Percentiles rank a stretch among this genome's conserved stretches.
Evolutionary conservation across 2,329 filamentous ascomycete species (phyloP).

Genomic region (Botrytis squamosa): DNA sequence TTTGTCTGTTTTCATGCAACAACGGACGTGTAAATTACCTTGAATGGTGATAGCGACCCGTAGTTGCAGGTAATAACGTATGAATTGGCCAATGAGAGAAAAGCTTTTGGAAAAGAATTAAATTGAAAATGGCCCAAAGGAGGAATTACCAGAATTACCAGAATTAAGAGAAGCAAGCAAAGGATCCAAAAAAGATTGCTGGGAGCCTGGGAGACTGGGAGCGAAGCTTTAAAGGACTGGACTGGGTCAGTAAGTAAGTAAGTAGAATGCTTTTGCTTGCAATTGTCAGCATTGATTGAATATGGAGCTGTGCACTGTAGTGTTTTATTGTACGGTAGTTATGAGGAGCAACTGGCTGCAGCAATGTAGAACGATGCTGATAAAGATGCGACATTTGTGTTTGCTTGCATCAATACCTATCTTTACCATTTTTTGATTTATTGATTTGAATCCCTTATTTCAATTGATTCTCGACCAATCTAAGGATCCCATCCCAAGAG

Average conservation of each 20-base stretch:
- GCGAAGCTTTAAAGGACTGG: neutral
- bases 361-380: neutral
- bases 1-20: slow-evolving; percentile 18
- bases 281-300: slow-evolving; percentile 4
- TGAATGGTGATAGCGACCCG: slow-evolving; percentile 11
- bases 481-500: slow-evolving; percentile 13
- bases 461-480: slow-evolving; percentile 15
- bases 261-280: neutral
- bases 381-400: neutral
- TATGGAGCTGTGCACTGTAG: slow-evolving; percentile 12
- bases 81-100: slow-evolving; percentile 2
- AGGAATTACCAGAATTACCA: slow-evolving; percentile 10
- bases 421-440: neutral
- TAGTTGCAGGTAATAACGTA: slow-evolving; percentile 9
- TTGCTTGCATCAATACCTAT: neutral
- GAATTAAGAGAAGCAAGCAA: neutral
- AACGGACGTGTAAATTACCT: slow-evolving; percentile 15
- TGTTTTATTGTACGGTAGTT: neutral
- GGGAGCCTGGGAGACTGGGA: neutral
- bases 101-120: neutral
- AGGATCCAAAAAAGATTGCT: neutral
- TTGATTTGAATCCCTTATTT: neutral
- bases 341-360: neutral
- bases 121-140: slow-evolving; percentile 9
- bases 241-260: neutral